Evolutionary conservation across 176 grass and related monocot genomes (phyloP), one percentile per base, ranked within the genome.

Genomic region (Panicum miliaceum): DNA sequence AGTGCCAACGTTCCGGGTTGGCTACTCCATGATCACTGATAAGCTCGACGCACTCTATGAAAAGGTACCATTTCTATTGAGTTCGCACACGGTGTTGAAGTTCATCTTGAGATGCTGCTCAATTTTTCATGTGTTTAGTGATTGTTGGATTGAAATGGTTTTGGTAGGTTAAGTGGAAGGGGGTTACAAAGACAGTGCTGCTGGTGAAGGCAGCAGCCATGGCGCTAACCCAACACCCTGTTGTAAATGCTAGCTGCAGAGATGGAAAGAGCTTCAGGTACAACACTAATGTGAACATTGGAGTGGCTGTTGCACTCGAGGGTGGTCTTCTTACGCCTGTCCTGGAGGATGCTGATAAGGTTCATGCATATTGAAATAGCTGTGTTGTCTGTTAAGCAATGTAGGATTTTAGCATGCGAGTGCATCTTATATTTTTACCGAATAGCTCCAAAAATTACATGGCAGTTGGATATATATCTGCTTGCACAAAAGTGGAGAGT

Each of bases 231-330:
- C 91, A 90, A 64, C 93, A 98, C 84, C 96, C 93, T 25, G 85
- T 95, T 32, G 83, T 98, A 68, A 93, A 98, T 53, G 89, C 96
- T 61, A 87, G 79, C 71, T 98, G 96, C 85, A 95, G 92, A 78
- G 96, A 98, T 90, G 93, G 93, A 69, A 98, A 95, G 89, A 95
- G 96, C 68, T 98, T 95, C 83, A 80, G 78, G 83, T 98, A 92
- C 73, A 92, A 93, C 34, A 86, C 29, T 12, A 95, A 71, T 71
- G 80, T 93, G 38, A 92, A 98, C 77, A 81, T 95, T 85, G 89
- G 89, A 36, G 91, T 95, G 38, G 93, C 96, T 77, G 91, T 98
- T 79, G 96, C 93, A 12, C 88, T 98, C 10, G 93, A 98, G 85
- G 93, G 89, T 26, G 96, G 96, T 40, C 89, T 98, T 52, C 90